Evolutionary conservation across 805 yeast genomes (phyloP).

Genomic region (Wickerhamomyces bisporus): DNA sequence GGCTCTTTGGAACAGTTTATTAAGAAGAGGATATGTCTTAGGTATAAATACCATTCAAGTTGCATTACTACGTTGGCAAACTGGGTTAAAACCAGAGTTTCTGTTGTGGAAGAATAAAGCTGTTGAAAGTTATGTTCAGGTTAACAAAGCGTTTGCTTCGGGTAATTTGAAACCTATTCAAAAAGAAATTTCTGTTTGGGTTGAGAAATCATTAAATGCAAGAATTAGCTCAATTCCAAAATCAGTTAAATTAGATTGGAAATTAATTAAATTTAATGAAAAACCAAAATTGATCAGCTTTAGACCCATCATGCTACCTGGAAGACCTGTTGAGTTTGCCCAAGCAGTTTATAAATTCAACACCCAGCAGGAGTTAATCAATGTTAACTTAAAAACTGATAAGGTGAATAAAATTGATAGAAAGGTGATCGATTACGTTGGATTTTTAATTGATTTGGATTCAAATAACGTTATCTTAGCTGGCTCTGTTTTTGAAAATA

Average conservation of each 20-base stretch:
- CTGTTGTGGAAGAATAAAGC: slow-evolving; percentile 82
- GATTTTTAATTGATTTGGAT: slow-evolving; percentile 57
- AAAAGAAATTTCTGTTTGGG: slow-evolving; percentile 53
- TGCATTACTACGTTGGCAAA: slow-evolving; percentile 63
- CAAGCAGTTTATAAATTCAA: slow-evolving; percentile 61
- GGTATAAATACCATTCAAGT: slow-evolving; percentile 67
- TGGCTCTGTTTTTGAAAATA: slow-evolving; percentile 63
- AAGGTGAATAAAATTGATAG: slow-evolving; percentile 43
- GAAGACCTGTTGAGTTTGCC: slow-evolving; percentile 46
- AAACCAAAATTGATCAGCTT: slow-evolving; percentile 72
- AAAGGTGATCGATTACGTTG: slow-evolving; percentile 55
- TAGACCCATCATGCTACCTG: slow-evolving; percentile 59
- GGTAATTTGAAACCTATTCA: slow-evolving; percentile 43
- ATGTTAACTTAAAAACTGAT: slow-evolving; percentile 39
- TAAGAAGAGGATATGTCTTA: slow-evolving; percentile 56
- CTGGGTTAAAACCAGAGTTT: slow-evolving; percentile 62
- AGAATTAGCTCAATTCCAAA: slow-evolving; percentile 54
- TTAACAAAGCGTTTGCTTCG: slow-evolving; percentile 77
- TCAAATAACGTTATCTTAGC: slow-evolving; percentile 53
- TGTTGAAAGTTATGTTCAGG: slow-evolving; percentile 66
- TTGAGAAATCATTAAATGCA: slow-evolving; percentile 48
- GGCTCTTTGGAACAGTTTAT: slow-evolving; percentile 37
- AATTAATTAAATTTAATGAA: slow-evolving; percentile 59
- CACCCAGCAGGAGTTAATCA: slow-evolving; percentile 54
- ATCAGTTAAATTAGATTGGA: slow-evolving; percentile 65